Base-by-base conservation (phyloP, 1,139 yeast genomes). In the Debaryomyces udenii region DNA sequence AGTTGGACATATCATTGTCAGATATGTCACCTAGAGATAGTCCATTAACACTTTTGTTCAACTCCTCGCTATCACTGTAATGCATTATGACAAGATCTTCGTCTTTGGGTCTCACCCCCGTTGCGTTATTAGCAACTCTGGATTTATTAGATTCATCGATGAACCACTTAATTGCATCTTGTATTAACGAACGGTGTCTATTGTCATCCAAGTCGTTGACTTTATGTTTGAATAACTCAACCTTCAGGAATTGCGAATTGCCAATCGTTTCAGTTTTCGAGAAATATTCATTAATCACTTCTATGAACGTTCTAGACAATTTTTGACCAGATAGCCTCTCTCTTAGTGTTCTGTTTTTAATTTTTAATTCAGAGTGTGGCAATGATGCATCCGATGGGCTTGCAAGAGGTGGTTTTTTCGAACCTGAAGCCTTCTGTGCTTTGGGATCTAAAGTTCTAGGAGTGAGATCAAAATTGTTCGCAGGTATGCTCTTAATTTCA, bases 11-110 rank as follows among this genome's bases (percentile, higher is more conserved):
- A 6, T 18, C 27, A 18, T 9, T 22, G 15, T 37, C 36, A 4
- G 40, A 24, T n/a, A 22, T 17, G 18, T 31, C 31, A 10, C 47
- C 40, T 9, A 48, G 34, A 3, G 42, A 35, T n/a, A 51, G 39
- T 2, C 41, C 46, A 18, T 44, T 40, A 1, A 51, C 56, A 20
- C 54, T 48, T 15, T 35, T 39, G 31, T 49, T 50, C 11, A 52
- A 36, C 9, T 47, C 53, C 7, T 52, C 55, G 23, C 42, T 46
- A 22, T 42, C 49, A 18, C 39, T 41, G 24, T 27, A 27, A 27
- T 46, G 46, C 15, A 38, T 39, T 4, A 51, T 51, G 4, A 43
- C 45, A n/a, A 51, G 37, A 7, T 34, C 37, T 36, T 51, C 49
- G 41, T 51, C 52, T 32, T 41, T 44, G 9, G 56, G 53, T 22